Percentiles rank a stretch among this genome's conserved stretches.
phyloP scores from a whole-genome alignment of 345 rosid species.

The Heritiera fomes region DNA sequence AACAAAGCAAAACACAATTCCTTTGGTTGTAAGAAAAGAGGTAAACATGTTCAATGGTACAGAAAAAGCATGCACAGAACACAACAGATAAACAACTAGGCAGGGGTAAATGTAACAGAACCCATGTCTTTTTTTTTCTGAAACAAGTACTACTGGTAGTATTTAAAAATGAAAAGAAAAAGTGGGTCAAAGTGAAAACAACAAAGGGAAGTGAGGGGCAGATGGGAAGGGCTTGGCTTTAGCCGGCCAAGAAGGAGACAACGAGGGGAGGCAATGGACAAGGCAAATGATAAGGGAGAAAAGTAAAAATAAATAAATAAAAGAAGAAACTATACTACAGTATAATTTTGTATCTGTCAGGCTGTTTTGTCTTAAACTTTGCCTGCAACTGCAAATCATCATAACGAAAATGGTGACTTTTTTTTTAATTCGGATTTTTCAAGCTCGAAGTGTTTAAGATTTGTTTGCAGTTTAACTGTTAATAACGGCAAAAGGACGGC shows the following conservation, averaged over 20 bases:
- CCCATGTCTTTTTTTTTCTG: not conserved
- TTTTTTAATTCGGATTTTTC: no score
- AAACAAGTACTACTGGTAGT: no score
- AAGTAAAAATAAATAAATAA: not conserved
- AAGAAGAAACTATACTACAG: no score
- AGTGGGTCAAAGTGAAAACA: not conserved
- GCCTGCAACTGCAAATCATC: constrained; percentile 26
- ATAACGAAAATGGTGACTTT: not conserved
- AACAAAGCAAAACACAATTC: no score
- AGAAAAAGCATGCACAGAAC: constrained; percentile 28
- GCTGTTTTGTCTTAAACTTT: constrained; percentile 34
- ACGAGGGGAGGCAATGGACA: constrained; percentile 21
- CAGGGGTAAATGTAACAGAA: constrained; percentile 12
- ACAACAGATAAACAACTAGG: constrained; percentile 29
- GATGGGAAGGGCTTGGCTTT: constrained; percentile 12
- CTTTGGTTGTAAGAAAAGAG: no score
- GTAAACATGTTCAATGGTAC: not conserved
- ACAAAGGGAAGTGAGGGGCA: not conserved
- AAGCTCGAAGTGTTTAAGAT: not conserved
- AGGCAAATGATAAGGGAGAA: constrained; percentile 28
- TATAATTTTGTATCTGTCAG: not conserved
- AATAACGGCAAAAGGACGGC: not conserved
- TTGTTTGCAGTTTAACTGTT: not conserved
- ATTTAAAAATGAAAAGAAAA: not conserved
- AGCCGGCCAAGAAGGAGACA: constrained; percentile 21